Conservation (phyloP, 1,139 yeast species). For the Wickerhamomyces sp. region DNA sequence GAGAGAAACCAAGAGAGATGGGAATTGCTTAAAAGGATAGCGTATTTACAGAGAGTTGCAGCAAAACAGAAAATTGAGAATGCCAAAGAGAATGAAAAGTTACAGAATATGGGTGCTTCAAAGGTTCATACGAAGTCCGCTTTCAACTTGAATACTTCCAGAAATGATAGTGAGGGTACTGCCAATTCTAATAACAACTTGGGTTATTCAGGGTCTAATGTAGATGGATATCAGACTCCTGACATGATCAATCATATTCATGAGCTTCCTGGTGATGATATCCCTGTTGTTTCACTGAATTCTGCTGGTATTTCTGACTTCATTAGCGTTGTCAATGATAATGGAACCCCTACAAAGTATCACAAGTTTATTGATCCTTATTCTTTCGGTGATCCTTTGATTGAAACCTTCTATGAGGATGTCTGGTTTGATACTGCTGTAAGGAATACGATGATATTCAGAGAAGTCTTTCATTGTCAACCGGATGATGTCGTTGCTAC, state of each 20-base stretch:
- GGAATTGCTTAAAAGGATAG: conserved; percentile 62
- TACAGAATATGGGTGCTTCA: conserved; percentile 6
- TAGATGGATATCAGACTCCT: not conserved
- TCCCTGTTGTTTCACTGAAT: conserved; percentile 44
- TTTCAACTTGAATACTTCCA: conserved; percentile 4
- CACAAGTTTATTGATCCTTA: conserved; percentile 76
- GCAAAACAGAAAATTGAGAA: conserved; percentile 23
- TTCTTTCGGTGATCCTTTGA: conserved; percentile 80
- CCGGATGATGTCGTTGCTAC: conserved; percentile 86
- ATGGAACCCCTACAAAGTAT: conserved; percentile 12
- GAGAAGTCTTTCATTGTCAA: conserved; percentile 87
- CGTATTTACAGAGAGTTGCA: conserved; percentile 49
- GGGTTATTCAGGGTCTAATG: conserved; percentile 1
- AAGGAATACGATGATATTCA: conserved; percentile 74
- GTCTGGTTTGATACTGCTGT: conserved; percentile 85
- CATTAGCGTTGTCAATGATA: conserved; percentile 30
- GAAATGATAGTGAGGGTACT: conserved; percentile 18
- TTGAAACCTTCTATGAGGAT: conserved; percentile 74
- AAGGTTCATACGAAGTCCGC: conserved; percentile 13
- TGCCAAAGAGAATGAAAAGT: conserved; percentile 21
- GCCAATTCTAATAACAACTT: conserved; percentile 18
- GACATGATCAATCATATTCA: conserved; percentile 11
- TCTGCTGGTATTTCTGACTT: conserved; percentile 43
- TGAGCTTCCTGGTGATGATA: conserved; percentile 27
- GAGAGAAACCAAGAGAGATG: conserved; percentile 56